phyloP scores from a whole-genome alignment of 2,329 filamentous ascomycete species.

The Cadophora sp. region DNA sequence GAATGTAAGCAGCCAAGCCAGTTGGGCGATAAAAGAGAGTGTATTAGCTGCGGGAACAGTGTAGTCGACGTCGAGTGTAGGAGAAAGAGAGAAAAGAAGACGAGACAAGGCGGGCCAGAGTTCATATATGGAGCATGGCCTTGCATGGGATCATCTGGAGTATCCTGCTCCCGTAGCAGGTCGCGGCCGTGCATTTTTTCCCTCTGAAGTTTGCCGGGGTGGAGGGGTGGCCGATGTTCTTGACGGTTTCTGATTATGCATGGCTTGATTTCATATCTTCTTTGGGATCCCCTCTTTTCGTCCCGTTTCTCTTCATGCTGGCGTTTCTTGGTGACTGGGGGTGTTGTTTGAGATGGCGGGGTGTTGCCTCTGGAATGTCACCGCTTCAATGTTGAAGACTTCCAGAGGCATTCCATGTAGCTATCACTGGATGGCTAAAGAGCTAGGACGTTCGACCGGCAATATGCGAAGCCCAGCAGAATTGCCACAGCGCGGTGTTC shows the following conservation, averaged over 20 bases:
- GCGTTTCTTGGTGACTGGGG: constrained; percentile 41
- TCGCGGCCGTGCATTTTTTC: constrained; percentile 37
- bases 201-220: constrained; percentile 35
- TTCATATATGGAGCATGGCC: constrained; percentile 41
- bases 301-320: constrained; percentile 43
- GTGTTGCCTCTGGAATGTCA: constrained; percentile 28
- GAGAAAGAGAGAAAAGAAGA: constrained; percentile 40
- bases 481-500: constrained; percentile 5
- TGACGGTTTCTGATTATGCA: constrained; percentile 46
- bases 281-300: constrained; percentile 37
- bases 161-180: constrained; percentile 35
- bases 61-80: constrained; percentile 45
- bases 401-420: constrained; percentile 10
- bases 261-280: constrained; percentile 42
- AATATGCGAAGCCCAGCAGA: constrained; percentile 18
- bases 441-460: constrained; percentile 10
- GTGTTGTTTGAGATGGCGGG: constrained; percentile 37
- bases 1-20: constrained; percentile 61
- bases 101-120: constrained; percentile 25
- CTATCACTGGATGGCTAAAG: constrained; percentile 16
- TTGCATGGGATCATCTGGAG: constrained; percentile 39
- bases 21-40: constrained; percentile 57
- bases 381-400: constrained; percentile 8
- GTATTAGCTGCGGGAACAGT: constrained; percentile 44
- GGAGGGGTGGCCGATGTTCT: constrained; percentile 38